Evolutionary conservation across 139 green algal genomes (phyloP).

Genomic region (Marvania coccoides): DNA sequence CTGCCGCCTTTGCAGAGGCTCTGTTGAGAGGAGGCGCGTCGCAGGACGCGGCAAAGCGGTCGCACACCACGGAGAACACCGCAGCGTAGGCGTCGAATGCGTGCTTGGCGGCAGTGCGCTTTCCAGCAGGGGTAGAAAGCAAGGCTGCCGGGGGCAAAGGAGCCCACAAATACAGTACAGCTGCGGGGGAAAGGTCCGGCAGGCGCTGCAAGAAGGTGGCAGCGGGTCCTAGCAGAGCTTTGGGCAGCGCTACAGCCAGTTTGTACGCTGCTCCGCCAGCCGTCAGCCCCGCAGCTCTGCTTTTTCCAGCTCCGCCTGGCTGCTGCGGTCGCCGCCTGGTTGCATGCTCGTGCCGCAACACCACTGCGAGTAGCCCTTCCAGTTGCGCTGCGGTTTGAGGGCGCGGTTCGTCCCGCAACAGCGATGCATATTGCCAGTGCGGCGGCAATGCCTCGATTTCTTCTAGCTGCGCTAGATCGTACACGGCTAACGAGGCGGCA

Average conservation of each 20-base stretch:
- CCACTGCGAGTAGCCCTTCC: not conserved
- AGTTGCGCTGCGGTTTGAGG: not conserved
- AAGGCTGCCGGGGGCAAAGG: not conserved
- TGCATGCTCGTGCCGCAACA: constrained; percentile 13
- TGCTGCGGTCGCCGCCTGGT: not conserved
- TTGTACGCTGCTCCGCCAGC: not conserved
- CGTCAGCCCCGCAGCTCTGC: not conserved
- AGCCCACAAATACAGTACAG: constrained; percentile 6
- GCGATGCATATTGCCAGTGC: not conserved
- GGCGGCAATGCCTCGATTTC: constrained; percentile 11
- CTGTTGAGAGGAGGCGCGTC: no score
- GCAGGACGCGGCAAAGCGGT: no score
- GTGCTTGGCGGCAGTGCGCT: not conserved
- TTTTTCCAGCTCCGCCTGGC: not conserved
- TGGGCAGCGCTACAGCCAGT: constrained; percentile 11
- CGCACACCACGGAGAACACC: not conserved
- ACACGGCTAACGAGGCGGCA: constrained; percentile 25
- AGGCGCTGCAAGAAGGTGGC: constrained; percentile 6
- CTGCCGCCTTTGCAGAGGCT: not conserved
- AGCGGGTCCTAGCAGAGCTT: constrained; percentile 4
- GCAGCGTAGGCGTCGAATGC: constrained; percentile 2
- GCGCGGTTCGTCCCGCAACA: constrained; percentile 19
- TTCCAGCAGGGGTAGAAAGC: not conserved
- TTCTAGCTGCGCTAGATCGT: constrained; percentile 27
- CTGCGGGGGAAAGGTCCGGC: not conserved